Conservation (phyloP, 2,329 filamentous ascomycete species). For the Diaporthe sp. region DNA sequence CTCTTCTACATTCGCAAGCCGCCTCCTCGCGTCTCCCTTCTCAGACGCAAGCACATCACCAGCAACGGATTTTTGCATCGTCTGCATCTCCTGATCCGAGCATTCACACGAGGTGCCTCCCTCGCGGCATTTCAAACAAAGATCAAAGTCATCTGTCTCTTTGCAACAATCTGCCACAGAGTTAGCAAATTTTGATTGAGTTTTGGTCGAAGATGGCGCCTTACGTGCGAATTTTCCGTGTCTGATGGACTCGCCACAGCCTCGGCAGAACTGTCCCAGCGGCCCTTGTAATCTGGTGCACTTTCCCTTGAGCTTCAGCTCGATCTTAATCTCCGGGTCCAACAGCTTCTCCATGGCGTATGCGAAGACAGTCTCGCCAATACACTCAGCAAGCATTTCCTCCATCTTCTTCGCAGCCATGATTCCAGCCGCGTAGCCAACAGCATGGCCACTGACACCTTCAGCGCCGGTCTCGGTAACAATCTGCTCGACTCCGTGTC, state of each 20-base stretch:
- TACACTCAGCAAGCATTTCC: constrained; percentile 31
- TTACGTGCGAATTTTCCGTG: constrained; percentile 32
- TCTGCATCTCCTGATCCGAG: constrained; percentile 27
- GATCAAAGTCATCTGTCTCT: constrained; percentile 33
- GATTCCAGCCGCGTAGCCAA: constrained; percentile 31
- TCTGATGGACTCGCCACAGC: constrained; percentile 28
- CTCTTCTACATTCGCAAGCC: constrained; percentile 28
- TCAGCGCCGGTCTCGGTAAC: constrained; percentile 7
- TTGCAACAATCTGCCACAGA: constrained; percentile 24
- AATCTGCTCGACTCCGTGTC: constrained; percentile 28
- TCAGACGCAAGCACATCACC: constrained; percentile 30
- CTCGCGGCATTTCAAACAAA: constrained; percentile 29
- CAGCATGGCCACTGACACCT: constrained; percentile 24
- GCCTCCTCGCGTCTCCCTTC: constrained; percentile 30
- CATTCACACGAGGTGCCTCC: constrained; percentile 29
- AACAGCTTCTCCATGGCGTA: constrained; percentile 35
- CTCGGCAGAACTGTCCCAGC: constrained; percentile 31
- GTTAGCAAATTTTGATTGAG: background rate
- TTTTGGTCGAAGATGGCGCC: background rate
- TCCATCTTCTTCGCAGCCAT: constrained; percentile 35
- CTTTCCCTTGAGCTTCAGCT: constrained; percentile 29
- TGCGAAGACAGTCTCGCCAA: constrained; percentile 32
- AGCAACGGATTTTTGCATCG: constrained; percentile 30
- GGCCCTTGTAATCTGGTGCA: constrained; percentile 32
- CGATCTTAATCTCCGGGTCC: constrained; percentile 33